phyloP scores from a whole-genome alignment of 2,329 filamentous ascomycete species.

The Fusarium begoniae region DNA sequence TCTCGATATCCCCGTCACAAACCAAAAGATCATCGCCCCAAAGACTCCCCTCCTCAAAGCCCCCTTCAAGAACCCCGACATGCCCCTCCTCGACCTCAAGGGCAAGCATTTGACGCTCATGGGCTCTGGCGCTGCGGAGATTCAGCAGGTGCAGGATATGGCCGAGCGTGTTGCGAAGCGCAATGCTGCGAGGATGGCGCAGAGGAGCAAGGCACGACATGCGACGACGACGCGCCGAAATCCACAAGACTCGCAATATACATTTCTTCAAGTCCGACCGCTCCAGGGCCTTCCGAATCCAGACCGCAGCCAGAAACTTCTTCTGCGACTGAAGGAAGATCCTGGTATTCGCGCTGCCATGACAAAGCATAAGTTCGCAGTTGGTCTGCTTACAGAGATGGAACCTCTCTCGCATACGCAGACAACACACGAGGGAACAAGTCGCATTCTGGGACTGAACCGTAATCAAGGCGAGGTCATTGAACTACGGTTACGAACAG shows the following conservation, averaged over 20 bases:
- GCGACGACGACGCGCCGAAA: conserved; percentile 6
- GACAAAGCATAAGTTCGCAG: conserved; percentile 84
- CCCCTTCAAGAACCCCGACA: conserved; percentile 67
- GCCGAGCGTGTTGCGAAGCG: conserved; percentile 58
- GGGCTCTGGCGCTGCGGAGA: conserved; percentile 68
- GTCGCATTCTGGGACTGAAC: conserved; percentile 85
- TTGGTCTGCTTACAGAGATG: conserved; percentile 93
- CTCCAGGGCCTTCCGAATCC: conserved; percentile 82
- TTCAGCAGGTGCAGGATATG: conserved; percentile 63
- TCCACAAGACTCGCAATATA: conserved; percentile 74
- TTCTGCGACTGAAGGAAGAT: conserved; percentile 81
- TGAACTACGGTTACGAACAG: conserved; percentile 88
- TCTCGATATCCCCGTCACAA: conserved; percentile 67
- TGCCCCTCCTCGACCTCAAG: conserved; percentile 59
- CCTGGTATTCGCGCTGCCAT: conserved; percentile 86
- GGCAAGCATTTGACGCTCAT: conserved; percentile 72
- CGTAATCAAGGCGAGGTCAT: conserved; percentile 89
- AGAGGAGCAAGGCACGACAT: conserved; percentile 42
- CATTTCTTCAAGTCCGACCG: conserved; percentile 80
- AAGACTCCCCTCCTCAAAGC: conserved; percentile 72
- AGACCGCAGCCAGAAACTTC: conserved; percentile 73
- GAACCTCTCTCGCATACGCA: conserved; percentile 83
- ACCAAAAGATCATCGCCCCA: conserved; percentile 75
- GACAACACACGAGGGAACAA: conserved; percentile 74
- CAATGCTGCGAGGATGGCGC: conserved; percentile 53